Percentiles rank a stretch among this genome's conserved stretches.
Conservation (phyloP, 176 grass and related monocot genomes). For the Oryza meyeriana region DNA sequence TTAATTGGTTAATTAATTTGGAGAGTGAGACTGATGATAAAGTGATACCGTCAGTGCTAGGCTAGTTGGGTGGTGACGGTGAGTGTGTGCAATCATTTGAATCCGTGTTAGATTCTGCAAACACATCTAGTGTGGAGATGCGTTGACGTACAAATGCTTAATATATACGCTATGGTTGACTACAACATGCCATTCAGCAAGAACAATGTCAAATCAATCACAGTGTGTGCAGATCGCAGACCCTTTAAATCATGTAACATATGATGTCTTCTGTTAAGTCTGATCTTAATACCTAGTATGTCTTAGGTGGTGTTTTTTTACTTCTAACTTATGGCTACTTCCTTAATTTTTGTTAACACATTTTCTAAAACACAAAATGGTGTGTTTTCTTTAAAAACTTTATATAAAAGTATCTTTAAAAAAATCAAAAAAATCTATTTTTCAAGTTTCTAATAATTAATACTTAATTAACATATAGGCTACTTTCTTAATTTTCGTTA, state of each 20-base stretch:
- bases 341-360: too few relatives aligned
- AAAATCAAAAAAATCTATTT: too few relatives aligned
- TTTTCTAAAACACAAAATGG: too few relatives aligned
- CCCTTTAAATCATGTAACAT: not conserved
- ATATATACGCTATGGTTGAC: not conserved
- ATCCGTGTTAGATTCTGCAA: not conserved
- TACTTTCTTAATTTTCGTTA: too few relatives aligned
- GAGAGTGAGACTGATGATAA: not conserved
- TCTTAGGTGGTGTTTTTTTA: too few relatives aligned
- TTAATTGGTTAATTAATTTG: not conserved
- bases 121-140: not conserved
- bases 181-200: not conserved
- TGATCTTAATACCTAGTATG: not conserved
- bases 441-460: too few relatives aligned
- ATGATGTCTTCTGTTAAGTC: not conserved
- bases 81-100: not conserved
- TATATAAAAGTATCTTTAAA: too few relatives aligned
- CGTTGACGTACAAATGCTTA: not conserved
- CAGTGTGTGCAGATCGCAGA: not conserved
- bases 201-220: not conserved
- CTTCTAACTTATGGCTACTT: too few relatives aligned
- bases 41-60: not conserved
- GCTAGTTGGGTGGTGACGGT: not conserved
- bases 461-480: too few relatives aligned
- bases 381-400: too few relatives aligned